Evolutionary conservation across 148 eudicot species (phyloP).

Genomic region (Limonium bicolor): DNA sequence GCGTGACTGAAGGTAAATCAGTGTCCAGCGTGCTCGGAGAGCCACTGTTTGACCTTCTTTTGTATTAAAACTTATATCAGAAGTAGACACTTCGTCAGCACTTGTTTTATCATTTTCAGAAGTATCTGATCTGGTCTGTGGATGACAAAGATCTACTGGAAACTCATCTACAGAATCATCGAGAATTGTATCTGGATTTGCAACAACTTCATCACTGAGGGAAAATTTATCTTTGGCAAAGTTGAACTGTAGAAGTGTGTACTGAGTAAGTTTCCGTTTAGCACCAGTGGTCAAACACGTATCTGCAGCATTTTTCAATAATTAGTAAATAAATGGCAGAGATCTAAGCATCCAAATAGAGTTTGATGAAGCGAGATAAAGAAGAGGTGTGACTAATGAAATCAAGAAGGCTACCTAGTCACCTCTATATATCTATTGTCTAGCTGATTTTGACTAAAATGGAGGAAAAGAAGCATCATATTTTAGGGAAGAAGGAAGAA

Average conservation of each 20-base stretch:
- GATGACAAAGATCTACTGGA: conserved; percentile 3
- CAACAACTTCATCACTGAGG: conserved; percentile 10
- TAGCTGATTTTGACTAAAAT: too few species aligned
- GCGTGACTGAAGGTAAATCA: too few species aligned
- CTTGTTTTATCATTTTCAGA: conserved; percentile 7
- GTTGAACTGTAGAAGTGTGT: conserved; percentile 66
- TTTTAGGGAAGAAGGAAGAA: too few species aligned
- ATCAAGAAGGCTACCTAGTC: not conserved
- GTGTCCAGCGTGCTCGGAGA: too few species aligned
- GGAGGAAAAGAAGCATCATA: too few species aligned
- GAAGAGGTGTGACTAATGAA: not conserved
- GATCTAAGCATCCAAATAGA: not conserved
- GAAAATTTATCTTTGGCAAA: conserved; percentile 20
- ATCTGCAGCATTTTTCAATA: conserved; percentile 34
- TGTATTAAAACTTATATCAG: too few species aligned
- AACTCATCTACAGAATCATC: conserved; percentile 9
- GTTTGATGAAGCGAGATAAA: not conserved
- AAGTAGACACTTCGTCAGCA: not conserved
- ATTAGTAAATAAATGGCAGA: not conserved
- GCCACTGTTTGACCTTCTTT: too few species aligned
- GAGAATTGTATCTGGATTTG: conserved; percentile 9
- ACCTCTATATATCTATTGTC: too few species aligned
- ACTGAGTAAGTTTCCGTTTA: conserved; percentile 68
- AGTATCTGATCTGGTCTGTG: conserved; percentile 3
- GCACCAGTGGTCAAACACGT: conserved; percentile 60